These are phyloP conservation scores for Groenewaldozyma sp. DNA, from an alignment of 1,139 yeast species.

Conservation along the genomic window DNA sequence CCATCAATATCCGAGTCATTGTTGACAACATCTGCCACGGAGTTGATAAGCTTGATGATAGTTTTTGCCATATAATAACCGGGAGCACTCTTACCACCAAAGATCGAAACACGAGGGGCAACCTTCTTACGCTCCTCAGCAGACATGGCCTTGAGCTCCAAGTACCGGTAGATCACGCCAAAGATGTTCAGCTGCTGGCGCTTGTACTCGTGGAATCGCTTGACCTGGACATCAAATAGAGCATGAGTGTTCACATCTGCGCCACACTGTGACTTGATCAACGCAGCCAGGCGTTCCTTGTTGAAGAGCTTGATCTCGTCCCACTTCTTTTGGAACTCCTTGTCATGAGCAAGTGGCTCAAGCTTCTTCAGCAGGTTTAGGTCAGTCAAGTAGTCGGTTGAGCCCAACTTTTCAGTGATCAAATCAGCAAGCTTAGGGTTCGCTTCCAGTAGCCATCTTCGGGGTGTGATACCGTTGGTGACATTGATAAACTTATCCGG, in stretches of 20 bases:
- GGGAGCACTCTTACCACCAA: conserved; percentile 96
- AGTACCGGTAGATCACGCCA: conserved; percentile 77
- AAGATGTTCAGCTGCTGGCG: conserved; percentile 90
- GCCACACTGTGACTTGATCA: conserved; percentile 60
- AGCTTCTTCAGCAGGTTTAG: conserved; percentile 60
- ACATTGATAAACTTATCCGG: conserved; percentile 79
- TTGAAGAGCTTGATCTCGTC: conserved; percentile 58
- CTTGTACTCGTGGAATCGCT: conserved; percentile 92
- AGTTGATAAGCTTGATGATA: conserved; percentile 74
- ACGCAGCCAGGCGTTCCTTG: conserved; percentile 58
- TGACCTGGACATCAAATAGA: conserved; percentile 84
- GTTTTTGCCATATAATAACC: conserved; percentile 94
- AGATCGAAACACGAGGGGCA: conserved; percentile 68
- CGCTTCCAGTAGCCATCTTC: conserved; percentile 94
- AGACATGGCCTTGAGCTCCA: conserved; percentile 61
- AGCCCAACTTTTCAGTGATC: conserved; percentile 63
- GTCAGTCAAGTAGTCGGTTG: conserved; percentile 54
- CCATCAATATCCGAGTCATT: conserved; percentile 66
- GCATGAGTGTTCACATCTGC: conserved; percentile 59
- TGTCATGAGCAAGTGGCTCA: conserved; percentile 60
- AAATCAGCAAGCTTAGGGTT: conserved; percentile 70
- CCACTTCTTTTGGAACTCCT: conserved; percentile 63
- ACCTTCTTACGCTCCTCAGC: conserved; percentile 57
- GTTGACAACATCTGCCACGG: conserved; percentile 74
- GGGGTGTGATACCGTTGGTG: conserved; percentile 92